Percentiles rank a stretch among this genome's conserved stretches.
phyloP scores from a whole-genome alignment of 257 asterid genomes.

The Gynochthodes officinalis region DNA sequence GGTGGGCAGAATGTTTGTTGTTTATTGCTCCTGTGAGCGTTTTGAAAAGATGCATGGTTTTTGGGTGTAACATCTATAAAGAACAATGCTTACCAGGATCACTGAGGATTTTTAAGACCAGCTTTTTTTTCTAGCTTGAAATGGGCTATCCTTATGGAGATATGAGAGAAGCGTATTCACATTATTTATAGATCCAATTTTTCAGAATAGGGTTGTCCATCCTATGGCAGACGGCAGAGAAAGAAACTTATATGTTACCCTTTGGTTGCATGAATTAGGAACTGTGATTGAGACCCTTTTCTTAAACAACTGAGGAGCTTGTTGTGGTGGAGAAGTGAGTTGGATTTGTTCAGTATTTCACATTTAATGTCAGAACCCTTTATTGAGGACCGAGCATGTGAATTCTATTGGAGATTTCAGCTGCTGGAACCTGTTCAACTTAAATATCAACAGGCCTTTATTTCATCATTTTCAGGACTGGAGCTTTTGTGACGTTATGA shows the following conservation, averaged over 20 bases:
- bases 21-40: background rate
- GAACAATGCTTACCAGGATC: background rate
- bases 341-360: background rate
- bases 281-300: background rate
- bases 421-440: slow-evolving; percentile 1
- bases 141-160: background rate
- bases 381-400: background rate
- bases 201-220: background rate
- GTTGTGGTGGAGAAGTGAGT: background rate
- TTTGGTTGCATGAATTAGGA: background rate
- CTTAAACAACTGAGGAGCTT: background rate
- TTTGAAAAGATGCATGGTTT: background rate
- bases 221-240: background rate
- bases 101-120: background rate
- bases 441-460: background rate
- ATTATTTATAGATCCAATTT: background rate
- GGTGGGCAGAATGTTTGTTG: background rate
- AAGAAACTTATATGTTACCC: background rate
- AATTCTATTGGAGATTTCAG: background rate
- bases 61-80: background rate
- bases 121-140: background rate
- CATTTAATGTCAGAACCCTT: background rate
- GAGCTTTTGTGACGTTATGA: background rate
- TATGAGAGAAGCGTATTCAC: background rate
- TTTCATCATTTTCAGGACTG: background rate